These are phyloP conservation scores for Fusarium sp. DNA, from an alignment of 2,329 filamentous ascomycete genomes.

Conservation along the genomic window DNA sequence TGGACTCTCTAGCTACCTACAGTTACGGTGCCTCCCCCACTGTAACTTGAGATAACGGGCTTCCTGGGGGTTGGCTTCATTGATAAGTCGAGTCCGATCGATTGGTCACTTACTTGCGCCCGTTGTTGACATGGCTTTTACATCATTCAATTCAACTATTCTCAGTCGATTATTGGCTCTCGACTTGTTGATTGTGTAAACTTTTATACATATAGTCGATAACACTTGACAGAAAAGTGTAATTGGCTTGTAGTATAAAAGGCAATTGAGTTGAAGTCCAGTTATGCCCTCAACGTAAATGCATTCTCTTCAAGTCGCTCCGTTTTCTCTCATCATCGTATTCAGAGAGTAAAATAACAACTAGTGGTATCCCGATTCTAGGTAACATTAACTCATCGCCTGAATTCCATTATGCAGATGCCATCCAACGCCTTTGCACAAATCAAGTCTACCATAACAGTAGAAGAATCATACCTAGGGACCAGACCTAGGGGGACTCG, in stretches of 20 bases:
- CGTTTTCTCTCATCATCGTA: background rate
- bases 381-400: background rate
- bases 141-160: constrained; percentile 9
- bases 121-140: constrained; percentile 9
- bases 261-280: background rate
- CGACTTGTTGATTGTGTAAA: background rate
- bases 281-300: background rate
- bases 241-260: background rate
- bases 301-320: background rate
- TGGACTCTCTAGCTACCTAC: background rate
- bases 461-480: background rate
- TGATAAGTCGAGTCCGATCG: constrained; percentile 21
- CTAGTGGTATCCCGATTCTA: constrained; percentile 20
- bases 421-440: constrained; percentile 26
- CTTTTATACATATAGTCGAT: constrained; percentile 16
- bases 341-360: background rate
- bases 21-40: constrained; percentile 15
- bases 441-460: constrained; percentile 1
- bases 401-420: constrained; percentile 12
- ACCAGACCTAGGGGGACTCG: constrained; percentile 3
- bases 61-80: constrained; percentile 6
- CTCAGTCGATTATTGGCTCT: constrained; percentile 7
- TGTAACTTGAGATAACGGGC: constrained; percentile 18
- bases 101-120: constrained; percentile 19
- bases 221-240: background rate